phyloP scores from a whole-genome alignment of 2,329 filamentous ascomycete genomes.

The Helotiales sp. region DNA sequence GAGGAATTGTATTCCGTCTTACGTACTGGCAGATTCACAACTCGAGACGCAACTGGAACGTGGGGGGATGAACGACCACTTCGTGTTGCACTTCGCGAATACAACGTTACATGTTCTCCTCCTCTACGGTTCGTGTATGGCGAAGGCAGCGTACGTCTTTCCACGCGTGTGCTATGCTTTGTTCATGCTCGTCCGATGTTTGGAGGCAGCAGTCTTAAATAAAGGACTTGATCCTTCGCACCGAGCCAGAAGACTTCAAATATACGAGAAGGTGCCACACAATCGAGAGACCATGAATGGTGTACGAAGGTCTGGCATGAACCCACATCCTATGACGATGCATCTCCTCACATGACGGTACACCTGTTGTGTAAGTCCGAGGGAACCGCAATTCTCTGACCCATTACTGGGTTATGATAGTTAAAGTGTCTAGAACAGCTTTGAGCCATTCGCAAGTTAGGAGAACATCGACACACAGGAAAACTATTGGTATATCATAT shows the following conservation, averaged over 20 bases:
- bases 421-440: too few relatives aligned
- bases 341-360: too few relatives aligned
- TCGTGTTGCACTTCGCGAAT: not conserved
- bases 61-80: not conserved
- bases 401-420: too few relatives aligned
- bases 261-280: not conserved
- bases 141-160: not conserved
- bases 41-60: not conserved
- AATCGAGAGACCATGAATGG: too few relatives aligned
- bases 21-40: not conserved
- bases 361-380: too few relatives aligned
- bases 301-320: too few relatives aligned
- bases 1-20: not conserved
- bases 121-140: not conserved
- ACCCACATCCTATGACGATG: too few relatives aligned
- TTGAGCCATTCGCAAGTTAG: too few relatives aligned
- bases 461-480: too few relatives aligned
- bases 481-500: not conserved
- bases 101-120: not conserved
- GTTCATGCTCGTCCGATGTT: not conserved
- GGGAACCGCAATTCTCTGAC: too few relatives aligned
- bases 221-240: too few relatives aligned
- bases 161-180: not conserved
- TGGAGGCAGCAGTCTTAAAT: too few relatives aligned
- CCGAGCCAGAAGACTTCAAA: not conserved